A percentile compares a stretch with the other conserved stretches of the same genome.
Evolutionary conservation across 23 red algal species (phyloP).

Genomic region (Pyropia haitanensis): DNA sequence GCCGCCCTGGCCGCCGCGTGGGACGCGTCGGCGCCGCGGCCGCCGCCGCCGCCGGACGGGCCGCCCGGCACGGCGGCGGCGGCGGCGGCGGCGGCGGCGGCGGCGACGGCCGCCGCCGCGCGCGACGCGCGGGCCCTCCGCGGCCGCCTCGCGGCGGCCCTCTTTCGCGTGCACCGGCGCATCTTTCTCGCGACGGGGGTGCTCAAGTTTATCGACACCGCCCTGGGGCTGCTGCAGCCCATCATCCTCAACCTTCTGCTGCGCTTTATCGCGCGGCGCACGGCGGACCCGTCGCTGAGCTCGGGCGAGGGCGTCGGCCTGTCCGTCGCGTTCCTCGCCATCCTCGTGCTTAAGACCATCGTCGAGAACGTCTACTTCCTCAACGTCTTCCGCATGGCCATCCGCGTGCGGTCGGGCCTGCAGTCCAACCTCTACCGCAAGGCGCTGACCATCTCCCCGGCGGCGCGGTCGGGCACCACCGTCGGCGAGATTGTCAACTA

Average conservation of each 20-base stretch:
- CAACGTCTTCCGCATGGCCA: slow-evolving; percentile 11
- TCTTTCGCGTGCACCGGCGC: slow-evolving; percentile 17
- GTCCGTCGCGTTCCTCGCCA: slow-evolving; percentile 43
- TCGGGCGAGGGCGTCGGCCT: slow-evolving; percentile 11
- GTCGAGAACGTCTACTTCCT: slow-evolving; percentile 8
- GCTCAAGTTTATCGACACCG: slow-evolving; percentile 60
- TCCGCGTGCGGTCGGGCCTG: slow-evolving; percentile 10
- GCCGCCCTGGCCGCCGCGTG: slow-evolving; percentile 3
- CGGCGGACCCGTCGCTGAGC: slow-evolving; percentile 3
- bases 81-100: no score
- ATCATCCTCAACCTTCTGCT: slow-evolving; percentile 56
- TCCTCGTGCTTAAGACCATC: slow-evolving; percentile 8
- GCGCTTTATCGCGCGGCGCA: slow-evolving; percentile 8
- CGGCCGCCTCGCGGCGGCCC: background rate
- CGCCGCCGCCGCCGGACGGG: no score
- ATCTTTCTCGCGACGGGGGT: slow-evolving; percentile 29
- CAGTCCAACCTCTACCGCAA: slow-evolving; percentile 31
- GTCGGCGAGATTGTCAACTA: slow-evolving; percentile 51
- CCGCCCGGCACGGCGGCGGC: no score
- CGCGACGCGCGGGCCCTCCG: background rate
- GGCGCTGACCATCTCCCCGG: slow-evolving; percentile 20
- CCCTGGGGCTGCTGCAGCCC: slow-evolving; percentile 37
- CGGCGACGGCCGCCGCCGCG: no score
- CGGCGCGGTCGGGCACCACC: slow-evolving; percentile 17
- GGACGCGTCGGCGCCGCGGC: no score